Base-by-base conservation (phyloP, 2,329 filamentous ascomycete genomes). In the Hortaea werneckii region DNA sequence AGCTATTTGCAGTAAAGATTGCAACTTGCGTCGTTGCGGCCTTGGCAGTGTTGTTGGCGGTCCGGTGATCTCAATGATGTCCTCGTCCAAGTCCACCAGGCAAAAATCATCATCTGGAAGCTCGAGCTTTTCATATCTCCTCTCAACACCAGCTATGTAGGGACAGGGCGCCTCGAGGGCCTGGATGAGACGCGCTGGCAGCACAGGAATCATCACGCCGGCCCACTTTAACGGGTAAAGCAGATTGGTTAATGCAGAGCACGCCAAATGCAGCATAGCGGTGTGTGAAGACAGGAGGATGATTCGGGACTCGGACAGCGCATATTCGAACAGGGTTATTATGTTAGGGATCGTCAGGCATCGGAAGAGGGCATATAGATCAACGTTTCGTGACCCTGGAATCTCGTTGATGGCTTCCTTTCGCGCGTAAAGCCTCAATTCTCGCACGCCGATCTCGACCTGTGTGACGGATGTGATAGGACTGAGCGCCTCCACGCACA, bases 51-150 rank as follows among this genome's bases (percentile, higher is more conserved):
- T 75, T 40, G 79, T 76, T n/a, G 89, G 87, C 47, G 82, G 78
- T 5, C 79, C 74, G 1, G 87, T 92, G 41, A 87, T 85, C 61
- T 95, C 87, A 50, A 98, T 89, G 11, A 82, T 82, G 65, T 98
- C 86, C 63, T 85, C 81, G 65, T 98, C 92, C 43, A 98, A 73
- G 65, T 98, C 92, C 32, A 96, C 88, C 11, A 96, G 73, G 12
- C 96, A 89, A 63, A 90, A 96, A 61, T 96, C 92, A 58, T 96
- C 92, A 5, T 95, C 87, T 0, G 92, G 92, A 37, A 96, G 76
- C 55, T 88, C 83, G 40, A 88, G 78, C 47, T 80, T 80, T 57
- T 94, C 87, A 62, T 96, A 96, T 47, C 89, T 80, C 54, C 89
- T 79, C 68, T 98, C 92, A 47, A 98, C 87, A 41, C 92, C 92